Conservation (phyloP, 148 eudicot species). For the Vaccinium myrtillus region DNA sequence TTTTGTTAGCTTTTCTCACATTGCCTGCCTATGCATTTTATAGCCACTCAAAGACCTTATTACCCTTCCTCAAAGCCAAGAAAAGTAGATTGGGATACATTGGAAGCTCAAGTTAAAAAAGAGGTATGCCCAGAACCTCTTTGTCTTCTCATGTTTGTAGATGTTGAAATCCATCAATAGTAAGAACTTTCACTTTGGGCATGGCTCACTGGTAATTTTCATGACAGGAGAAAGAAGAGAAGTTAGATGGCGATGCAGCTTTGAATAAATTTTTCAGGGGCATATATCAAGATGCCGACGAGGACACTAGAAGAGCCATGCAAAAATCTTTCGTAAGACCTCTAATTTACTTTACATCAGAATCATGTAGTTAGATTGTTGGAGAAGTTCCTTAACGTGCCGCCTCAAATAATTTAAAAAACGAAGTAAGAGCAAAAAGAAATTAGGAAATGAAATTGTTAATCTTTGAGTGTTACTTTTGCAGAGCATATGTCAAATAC, state of each 20-base stretch:
- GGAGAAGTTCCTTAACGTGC: too few relatives aligned
- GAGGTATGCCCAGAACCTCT: conserved; percentile 29
- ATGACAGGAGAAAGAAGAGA: conserved; percentile 94
- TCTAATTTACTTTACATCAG: neutral
- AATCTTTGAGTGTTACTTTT: neutral
- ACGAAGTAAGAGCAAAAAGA: neutral
- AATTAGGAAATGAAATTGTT: neutral
- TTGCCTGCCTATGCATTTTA: conserved; percentile 20
- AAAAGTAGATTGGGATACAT: conserved; percentile 82
- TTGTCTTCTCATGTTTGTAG: neutral
- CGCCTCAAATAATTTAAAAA: neutral
- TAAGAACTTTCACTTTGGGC: neutral
- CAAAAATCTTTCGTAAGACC: conserved; percentile 90
- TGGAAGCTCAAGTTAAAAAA: conserved; percentile 94
- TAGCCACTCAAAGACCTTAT: conserved; percentile 54
- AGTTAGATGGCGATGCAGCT: conserved; percentile 96
- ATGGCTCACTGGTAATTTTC: neutral
- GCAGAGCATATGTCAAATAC: neutral
- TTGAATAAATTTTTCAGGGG: conserved; percentile 89
- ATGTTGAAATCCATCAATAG: neutral
- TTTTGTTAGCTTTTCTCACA: neutral
- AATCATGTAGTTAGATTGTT: neutral
- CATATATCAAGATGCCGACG: conserved; percentile 81
- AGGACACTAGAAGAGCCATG: conserved; percentile 96
- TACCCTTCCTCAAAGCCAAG: conserved; percentile 79